Evolutionary conservation across 73 alveolate genomes (phyloP), one percentile per base, ranked within the genome.

Genomic region (Paramecium biaurelia): DNA sequence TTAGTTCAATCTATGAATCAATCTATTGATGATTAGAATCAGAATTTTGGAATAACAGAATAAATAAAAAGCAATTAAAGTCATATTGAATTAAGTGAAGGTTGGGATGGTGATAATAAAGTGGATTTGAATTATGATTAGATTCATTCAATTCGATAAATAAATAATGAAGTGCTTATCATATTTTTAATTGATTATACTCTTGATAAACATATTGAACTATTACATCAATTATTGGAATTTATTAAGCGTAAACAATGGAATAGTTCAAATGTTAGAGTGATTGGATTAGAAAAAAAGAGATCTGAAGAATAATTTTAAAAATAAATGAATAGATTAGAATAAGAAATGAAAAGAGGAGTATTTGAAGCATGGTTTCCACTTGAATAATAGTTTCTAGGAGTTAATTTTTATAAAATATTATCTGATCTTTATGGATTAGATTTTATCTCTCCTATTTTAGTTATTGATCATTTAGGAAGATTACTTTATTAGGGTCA

Each of bases 331-430:
- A 30, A 79, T 43, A 79, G 24, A 79, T 47, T 79, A 43, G 90
- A 79, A 79, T 20, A 11, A 11, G 45, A 79, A 30, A 79, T 79
- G 90, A 79, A 63, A 14, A 41, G 56, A 43, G 90, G 90, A 4
- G 14, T 79, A 4, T 79, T 79, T 42, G 90, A 79, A 79, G 42
- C 90, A 7, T 79, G 90, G 90, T 42, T 79, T 10, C 90, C 90
- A 20, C 15, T 79, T 2, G 41, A 38, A 20, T 7, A 79, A 21
- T 4, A 9, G 5, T 79, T 32, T 79, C 28, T 79, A 1, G 90
- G 90, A 24, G 7, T 79, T 7, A 79, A 79, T 45, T 79, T 79
- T 34, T 23, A 38, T 42, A 10, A 47, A 79, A 23, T 79, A 7
- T 42, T 79, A 26, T 43, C 76, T 38, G 90, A 79, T 79, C 47